Base-by-base conservation (phyloP, 2,329 filamentous ascomycete species). In the Emmonsia crescens region DNA sequence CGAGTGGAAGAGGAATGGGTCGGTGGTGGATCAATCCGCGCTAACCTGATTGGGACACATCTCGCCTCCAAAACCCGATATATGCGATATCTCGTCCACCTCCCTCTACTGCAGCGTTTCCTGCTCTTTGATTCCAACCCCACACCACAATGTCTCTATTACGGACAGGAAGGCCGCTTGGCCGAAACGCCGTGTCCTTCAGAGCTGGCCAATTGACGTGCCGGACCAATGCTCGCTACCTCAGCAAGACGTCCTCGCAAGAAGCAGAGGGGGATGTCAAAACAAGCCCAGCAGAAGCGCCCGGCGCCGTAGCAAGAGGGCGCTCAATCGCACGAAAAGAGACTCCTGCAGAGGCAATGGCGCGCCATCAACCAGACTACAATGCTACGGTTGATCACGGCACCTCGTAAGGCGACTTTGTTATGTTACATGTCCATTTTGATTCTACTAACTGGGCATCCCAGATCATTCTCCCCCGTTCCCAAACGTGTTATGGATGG, bases 401-500 rank as follows among this genome's bases (percentile, higher is more conserved):
- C 65, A 95, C 91, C 66, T 96, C 92, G 92, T 96, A 83, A 73
- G 87, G 46, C 55, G 19, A 27, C 19, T 52, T 61, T 60, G 9
- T 21, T n/a, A 33, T 46, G 33, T 40, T 9, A 60, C 31, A 60
- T 65, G 51, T 58, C 61, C 57, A 49, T 60, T 57, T n/a, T n/a
- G n/a, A 63, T 33, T 59, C 72, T 76, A 66, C 76, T 68, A 55
- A 62, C 46, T 56, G 55, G 60, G 52, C 71, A 96, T 91, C 55
- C 16, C 72, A 96, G 93, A 64, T 86, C 85, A 72, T 99, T 90
- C 77, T 96, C 93, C 1, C 94, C 93, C 24, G 86, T 96, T 27
- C 93, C 94, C 62, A 92, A 89, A 79, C 83, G 86, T 66, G 83
- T 96, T 64, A 91, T 96, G 83, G 88, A 96, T 72, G 94, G 92